Percentiles rank a stretch among this genome's conserved stretches.
phyloP scores from a whole-genome alignment of 768 basidiomycete species.

The Multifurca ochricompacta region DNA sequence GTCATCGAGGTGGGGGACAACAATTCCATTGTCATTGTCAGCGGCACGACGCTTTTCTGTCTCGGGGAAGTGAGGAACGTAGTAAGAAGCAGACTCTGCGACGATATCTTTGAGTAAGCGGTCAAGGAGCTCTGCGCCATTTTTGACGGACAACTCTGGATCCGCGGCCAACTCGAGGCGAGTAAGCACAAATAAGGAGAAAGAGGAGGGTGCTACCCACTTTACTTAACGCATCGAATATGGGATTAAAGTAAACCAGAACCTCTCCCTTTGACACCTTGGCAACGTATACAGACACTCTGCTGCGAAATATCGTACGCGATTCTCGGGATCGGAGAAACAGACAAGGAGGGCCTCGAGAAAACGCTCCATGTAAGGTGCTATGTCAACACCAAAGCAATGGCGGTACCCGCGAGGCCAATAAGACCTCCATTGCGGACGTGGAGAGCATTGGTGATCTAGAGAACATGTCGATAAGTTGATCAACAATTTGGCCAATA shows the following conservation, averaged over 20 bases:
- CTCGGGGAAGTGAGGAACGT: slow-evolving; percentile 82
- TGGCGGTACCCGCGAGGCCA: slow-evolving; percentile 94
- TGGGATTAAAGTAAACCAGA: slow-evolving; percentile 94
- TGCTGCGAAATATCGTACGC: slow-evolving; percentile 95
- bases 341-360: slow-evolving; percentile 82
- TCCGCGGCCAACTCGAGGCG: slow-evolving; percentile 80
- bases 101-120: slow-evolving; percentile 97
- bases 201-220: slow-evolving; percentile 35
- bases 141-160: slow-evolving; percentile 94
- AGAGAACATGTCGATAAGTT: slow-evolving; percentile 90
- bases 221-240: slow-evolving; percentile 96
- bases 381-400: slow-evolving; percentile 90
- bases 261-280: slow-evolving; percentile 97
- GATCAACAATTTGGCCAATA: slow-evolving; percentile 84
- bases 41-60: slow-evolving; percentile 56
- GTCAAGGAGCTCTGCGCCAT: slow-evolving; percentile 94
- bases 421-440: slow-evolving; percentile 93
- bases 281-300: slow-evolving; percentile 96
- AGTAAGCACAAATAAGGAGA: neutral
- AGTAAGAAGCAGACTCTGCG: slow-evolving; percentile 90
- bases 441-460: slow-evolving; percentile 77
- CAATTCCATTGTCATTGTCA: slow-evolving; percentile 47
- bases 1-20: slow-evolving; percentile 61
- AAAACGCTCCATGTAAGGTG: slow-evolving; percentile 92
- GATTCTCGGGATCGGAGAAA: slow-evolving; percentile 89